These are phyloP conservation scores for Ophiostoma sp. DNA, from an alignment of 2,329 filamentous ascomycete species.

Conservation along the genomic window DNA sequence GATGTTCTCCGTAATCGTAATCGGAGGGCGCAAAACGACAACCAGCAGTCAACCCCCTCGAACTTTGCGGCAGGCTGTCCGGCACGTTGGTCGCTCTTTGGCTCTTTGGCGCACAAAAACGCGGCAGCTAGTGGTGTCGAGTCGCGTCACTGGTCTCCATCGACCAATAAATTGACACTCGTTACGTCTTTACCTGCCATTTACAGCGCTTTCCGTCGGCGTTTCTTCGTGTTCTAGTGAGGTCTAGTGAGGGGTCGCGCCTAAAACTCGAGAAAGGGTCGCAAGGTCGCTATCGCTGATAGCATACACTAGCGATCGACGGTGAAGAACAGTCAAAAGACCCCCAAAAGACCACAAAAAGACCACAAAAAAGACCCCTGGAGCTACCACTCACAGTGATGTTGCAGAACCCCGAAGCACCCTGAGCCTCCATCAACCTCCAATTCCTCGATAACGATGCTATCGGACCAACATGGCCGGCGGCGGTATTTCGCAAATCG, in stretches of 20 bases:
- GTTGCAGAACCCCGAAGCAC: background rate
- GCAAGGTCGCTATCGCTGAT: conserved; percentile 11
- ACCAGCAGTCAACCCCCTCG: too few species aligned
- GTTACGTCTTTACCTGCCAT: background rate
- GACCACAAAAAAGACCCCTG: background rate
- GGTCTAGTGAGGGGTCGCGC: background rate
- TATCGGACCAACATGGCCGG: background rate
- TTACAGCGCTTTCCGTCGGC: conserved; percentile 6
- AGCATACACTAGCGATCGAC: conserved; percentile 1
- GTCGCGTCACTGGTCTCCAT: background rate
- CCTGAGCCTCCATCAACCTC: too few species aligned
- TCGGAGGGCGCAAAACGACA: background rate
- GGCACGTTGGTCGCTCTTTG: background rate
- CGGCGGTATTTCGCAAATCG: background rate
- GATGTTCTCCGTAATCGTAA: background rate
- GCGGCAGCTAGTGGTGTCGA: background rate
- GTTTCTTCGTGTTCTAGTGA: too few species aligned
- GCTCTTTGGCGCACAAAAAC: too few species aligned
- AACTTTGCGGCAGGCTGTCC: background rate
- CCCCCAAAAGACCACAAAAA: background rate
- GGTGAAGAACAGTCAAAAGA: background rate
- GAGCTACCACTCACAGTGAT: too few species aligned
- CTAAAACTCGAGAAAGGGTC: too few species aligned
- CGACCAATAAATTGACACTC: background rate
- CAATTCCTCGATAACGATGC: background rate